phyloP scores from a whole-genome alignment of 768 basidiomycete species.

The Macrolepiota dolichaula region DNA sequence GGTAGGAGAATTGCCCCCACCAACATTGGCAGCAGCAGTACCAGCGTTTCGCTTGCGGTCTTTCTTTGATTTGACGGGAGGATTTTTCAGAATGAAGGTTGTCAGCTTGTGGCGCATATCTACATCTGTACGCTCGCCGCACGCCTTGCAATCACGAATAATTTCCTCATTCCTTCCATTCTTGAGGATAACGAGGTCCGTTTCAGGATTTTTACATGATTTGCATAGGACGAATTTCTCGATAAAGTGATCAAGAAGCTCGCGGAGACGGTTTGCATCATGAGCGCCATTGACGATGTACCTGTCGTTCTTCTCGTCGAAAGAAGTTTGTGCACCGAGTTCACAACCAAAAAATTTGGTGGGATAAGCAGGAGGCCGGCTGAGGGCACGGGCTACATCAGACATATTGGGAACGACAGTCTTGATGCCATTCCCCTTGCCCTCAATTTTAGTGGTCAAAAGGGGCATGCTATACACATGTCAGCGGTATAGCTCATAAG shows the following conservation, averaged over 20 bases:
- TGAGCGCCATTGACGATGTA: slow-evolving; percentile 99
- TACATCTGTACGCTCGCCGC: slow-evolving; percentile 85
- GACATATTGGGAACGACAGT: slow-evolving; percentile 99
- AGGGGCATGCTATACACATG: slow-evolving; percentile 76
- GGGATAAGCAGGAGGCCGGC: slow-evolving; percentile 91
- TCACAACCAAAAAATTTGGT: slow-evolving; percentile 99
- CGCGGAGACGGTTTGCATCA: slow-evolving; percentile 85
- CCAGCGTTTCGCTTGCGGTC: slow-evolving; percentile 56
- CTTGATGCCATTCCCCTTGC: slow-evolving; percentile 99
- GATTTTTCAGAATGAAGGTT: slow-evolving; percentile 97
- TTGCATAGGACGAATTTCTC: slow-evolving; percentile 98
- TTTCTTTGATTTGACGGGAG: slow-evolving; percentile 85
- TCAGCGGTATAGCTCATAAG: slow-evolving; percentile 10
- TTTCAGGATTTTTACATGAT: slow-evolving; percentile 99
- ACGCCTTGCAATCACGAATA: slow-evolving; percentile 97
- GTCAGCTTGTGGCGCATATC: slow-evolving; percentile 98
- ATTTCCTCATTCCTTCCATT: slow-evolving; percentile 78
- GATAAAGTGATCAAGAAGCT: slow-evolving; percentile 95
- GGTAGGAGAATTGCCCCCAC: slow-evolving; percentile 36
- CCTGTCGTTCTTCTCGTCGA: slow-evolving; percentile 94
- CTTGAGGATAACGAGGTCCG: slow-evolving; percentile 90
- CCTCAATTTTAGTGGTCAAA: slow-evolving; percentile 94
- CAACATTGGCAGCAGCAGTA: slow-evolving; percentile 44
- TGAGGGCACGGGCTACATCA: slow-evolving; percentile 93
- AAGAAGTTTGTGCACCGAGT: slow-evolving; percentile 94